Evolutionary conservation across 2,329 filamentous ascomycete genomes (phyloP).

Genomic region (Colletotrichum lini): DNA sequence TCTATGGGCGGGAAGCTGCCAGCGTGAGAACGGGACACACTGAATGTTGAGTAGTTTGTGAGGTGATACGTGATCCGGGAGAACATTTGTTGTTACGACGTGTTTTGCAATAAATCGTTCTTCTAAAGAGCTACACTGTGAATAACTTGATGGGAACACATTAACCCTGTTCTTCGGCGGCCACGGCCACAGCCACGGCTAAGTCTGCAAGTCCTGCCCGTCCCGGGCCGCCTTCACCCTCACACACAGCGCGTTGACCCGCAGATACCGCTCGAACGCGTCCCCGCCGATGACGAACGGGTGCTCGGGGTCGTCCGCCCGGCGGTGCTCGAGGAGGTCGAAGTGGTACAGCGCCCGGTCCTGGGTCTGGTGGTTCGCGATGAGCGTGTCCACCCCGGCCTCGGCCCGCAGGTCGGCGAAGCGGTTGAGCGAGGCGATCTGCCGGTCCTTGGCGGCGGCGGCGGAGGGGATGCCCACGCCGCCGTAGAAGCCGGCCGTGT

Average conservation of each 20-base stretch:
- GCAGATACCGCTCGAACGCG: conserved; percentile 15
- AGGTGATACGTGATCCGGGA: too few species aligned
- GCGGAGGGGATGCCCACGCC: conserved; percentile 43
- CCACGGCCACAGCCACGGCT: background rate
- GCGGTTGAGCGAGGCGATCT: conserved; percentile 37
- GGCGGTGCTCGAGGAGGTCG: conserved; percentile 20
- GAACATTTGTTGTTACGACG: too few species aligned
- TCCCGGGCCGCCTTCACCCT: conserved; percentile 24
- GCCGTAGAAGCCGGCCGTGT: conserved; percentile 47
- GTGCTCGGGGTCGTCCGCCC: background rate
- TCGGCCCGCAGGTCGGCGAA: conserved; percentile 17
- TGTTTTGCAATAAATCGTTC: too few species aligned
- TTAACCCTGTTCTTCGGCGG: too few species aligned
- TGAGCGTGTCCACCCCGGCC: conserved; percentile 26
- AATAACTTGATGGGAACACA: background rate
- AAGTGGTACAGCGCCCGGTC: conserved; percentile 27
- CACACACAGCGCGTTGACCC: conserved; percentile 4
- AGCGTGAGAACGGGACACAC: background rate
- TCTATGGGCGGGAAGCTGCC: conserved; percentile 26
- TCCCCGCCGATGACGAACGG: conserved; percentile 27
- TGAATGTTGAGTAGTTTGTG: too few species aligned
- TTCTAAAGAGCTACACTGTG: too few species aligned
- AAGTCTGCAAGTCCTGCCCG: conserved; percentile 20
- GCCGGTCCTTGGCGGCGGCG: conserved; percentile 42
- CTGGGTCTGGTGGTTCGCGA: conserved; percentile 30